These are phyloP conservation scores for Penicillium nordicum DNA, from an alignment of 2,329 filamentous ascomycete species.

Conservation along the genomic window DNA sequence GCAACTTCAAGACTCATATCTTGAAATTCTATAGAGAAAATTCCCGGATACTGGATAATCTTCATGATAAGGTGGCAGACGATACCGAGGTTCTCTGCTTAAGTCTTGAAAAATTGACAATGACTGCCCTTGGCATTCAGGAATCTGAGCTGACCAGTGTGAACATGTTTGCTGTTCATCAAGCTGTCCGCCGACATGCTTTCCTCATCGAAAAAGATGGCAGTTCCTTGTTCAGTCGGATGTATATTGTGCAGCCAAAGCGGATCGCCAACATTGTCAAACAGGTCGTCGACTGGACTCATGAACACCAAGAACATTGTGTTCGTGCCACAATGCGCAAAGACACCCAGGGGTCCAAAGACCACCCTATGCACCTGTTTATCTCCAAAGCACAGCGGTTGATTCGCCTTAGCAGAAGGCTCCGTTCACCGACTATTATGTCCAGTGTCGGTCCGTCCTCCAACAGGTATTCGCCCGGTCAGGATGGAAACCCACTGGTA, in stretches of 20 bases:
- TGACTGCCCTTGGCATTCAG: slow-evolving; percentile 32
- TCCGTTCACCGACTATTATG: slow-evolving; percentile 43
- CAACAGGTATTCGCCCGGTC: slow-evolving; percentile 25
- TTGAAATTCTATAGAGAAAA: slow-evolving; percentile 36
- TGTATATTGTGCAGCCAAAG: slow-evolving; percentile 52
- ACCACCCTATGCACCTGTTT: slow-evolving; percentile 44
- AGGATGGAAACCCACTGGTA: slow-evolving; percentile 26
- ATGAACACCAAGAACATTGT: slow-evolving; percentile 46
- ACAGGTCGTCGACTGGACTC: slow-evolving; percentile 54
- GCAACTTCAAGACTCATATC: slow-evolving; percentile 33
- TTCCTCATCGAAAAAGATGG: slow-evolving; percentile 37
- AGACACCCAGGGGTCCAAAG: slow-evolving; percentile 21
- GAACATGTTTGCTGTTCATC: slow-evolving; percentile 37
- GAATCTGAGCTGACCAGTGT: slow-evolving; percentile 30
- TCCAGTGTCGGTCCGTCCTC: slow-evolving; percentile 43
- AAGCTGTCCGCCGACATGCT: slow-evolving; percentile 28
- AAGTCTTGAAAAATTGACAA: slow-evolving; percentile 39
- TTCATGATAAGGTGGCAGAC: slow-evolving; percentile 40
- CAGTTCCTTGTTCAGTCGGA: slow-evolving; percentile 34
- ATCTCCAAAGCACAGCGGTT: slow-evolving; percentile 44
- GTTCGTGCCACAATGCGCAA: slow-evolving; percentile 28
- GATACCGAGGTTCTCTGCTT: slow-evolving; percentile 33
- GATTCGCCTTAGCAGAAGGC: slow-evolving; percentile 40
- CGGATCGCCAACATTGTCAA: slow-evolving; percentile 48
- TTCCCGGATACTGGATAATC: slow-evolving; percentile 32